phyloP scores from a whole-genome alignment of 768 basidiomycete genomes.

The Amanita pseudoporphyria region DNA sequence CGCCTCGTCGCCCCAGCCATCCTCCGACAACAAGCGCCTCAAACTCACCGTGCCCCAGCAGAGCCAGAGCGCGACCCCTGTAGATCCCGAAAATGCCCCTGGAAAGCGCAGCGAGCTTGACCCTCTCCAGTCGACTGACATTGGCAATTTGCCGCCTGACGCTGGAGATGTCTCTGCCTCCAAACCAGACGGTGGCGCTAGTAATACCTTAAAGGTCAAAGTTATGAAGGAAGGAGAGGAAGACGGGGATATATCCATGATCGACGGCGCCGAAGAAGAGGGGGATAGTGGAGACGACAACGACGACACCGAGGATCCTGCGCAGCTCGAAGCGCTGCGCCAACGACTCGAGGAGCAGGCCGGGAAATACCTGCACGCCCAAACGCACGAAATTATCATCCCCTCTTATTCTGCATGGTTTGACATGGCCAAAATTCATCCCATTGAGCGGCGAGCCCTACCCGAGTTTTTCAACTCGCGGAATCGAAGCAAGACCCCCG shows the following conservation, averaged over 20 bases:
- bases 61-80: slow-evolving; percentile 58
- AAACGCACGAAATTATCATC: slow-evolving; percentile 94
- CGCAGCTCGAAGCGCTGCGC: slow-evolving; percentile 73
- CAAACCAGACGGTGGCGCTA: slow-evolving; percentile 30
- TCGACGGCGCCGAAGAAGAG: slow-evolving; percentile 68
- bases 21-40: slow-evolving; percentile 48
- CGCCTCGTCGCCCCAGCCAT: slow-evolving; percentile 45
- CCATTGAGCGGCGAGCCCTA: slow-evolving; percentile 83
- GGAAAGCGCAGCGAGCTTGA: slow-evolving; percentile 89
- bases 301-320: slow-evolving; percentile 73
- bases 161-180: slow-evolving; percentile 24
- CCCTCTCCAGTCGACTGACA: slow-evolving; percentile 68
- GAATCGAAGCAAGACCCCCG: slow-evolving; percentile 90
- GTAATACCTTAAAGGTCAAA: slow-evolving; percentile 18
- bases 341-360: slow-evolving; percentile 77
- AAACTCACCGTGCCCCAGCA: slow-evolving; percentile 44
- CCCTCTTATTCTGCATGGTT: slow-evolving; percentile 99
- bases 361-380: slow-evolving; percentile 90
- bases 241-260: slow-evolving; percentile 74
- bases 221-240: slow-evolving; percentile 47
- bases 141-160: slow-evolving; percentile 60
- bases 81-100: slow-evolving; percentile 68
- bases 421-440: slow-evolving; percentile 88
- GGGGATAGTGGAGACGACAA: slow-evolving; percentile 70
- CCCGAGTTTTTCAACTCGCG: slow-evolving; percentile 98